phyloP scores from a whole-genome alignment of 305 asterid species.

The Lippia alba region DNA sequence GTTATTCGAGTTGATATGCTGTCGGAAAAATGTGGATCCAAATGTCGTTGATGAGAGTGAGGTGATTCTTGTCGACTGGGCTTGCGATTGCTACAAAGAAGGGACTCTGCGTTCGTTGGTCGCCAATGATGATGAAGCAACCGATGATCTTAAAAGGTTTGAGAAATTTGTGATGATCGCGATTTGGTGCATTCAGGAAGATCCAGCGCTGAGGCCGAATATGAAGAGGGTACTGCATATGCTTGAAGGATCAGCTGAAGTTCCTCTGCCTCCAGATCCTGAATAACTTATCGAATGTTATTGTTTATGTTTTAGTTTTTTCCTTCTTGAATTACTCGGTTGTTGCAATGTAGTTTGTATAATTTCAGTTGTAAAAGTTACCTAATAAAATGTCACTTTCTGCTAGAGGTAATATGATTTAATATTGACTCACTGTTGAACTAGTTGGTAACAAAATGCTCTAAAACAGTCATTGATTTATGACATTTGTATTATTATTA shows the following conservation, averaged over 20 bases:
- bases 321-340: background rate
- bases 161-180: slow-evolving; percentile 43
- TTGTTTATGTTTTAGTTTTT: too few relatives aligned
- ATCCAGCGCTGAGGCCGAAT: slow-evolving; percentile 51
- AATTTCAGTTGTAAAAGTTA: too few relatives aligned
- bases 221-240: slow-evolving; percentile 53
- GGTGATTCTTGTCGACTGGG: slow-evolving; percentile 48
- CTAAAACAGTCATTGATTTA: too few relatives aligned
- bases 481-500: too few relatives aligned
- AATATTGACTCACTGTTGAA: too few relatives aligned
- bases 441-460: too few relatives aligned
- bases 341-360: too few relatives aligned
- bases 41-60: slow-evolving; percentile 23
- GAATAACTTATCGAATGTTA: slow-evolving; percentile 19
- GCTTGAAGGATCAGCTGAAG: slow-evolving; percentile 54
- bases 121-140: slow-evolving; percentile 41
- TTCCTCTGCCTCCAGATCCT: slow-evolving; percentile 44
- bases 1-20: slow-evolving; percentile 40
- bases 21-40: slow-evolving; percentile 36
- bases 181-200: slow-evolving; percentile 60
- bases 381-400: too few relatives aligned
- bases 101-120: slow-evolving; percentile 24
- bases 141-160: slow-evolving; percentile 33
- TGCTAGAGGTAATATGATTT: too few relatives aligned
- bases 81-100: slow-evolving; percentile 41